Evolutionary conservation across 495 filamentous ascomycete genomes (phyloP).

Genomic region (Penicillium waksmanii): DNA sequence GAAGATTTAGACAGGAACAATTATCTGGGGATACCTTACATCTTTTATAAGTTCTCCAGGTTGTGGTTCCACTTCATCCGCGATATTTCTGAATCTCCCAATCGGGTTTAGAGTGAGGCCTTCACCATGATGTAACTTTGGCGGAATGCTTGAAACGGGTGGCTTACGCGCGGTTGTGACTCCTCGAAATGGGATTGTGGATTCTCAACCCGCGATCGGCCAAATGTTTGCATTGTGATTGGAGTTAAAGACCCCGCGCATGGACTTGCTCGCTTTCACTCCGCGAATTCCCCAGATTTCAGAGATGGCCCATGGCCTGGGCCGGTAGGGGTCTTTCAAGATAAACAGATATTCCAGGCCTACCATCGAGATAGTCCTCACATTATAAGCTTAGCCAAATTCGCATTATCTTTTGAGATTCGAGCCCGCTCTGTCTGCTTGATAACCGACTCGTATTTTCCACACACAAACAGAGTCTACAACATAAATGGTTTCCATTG

Average conservation of each 20-base stretch:
- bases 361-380: too few relatives aligned
- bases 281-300: slow-evolving; percentile 7
- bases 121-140: slow-evolving; percentile 18
- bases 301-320: not conserved
- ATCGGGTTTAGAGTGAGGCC: slow-evolving; percentile 9
- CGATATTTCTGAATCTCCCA: slow-evolving; percentile 3
- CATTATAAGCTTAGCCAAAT: too few relatives aligned
- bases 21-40: slow-evolving; percentile 2
- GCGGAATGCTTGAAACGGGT: slow-evolving; percentile 11
- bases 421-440: too few relatives aligned
- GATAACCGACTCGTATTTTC: too few relatives aligned
- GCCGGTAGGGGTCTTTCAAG: not conserved
- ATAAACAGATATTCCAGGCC: not conserved
- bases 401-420: too few relatives aligned
- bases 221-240: not conserved
- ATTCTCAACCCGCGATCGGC: slow-evolving; percentile 10
- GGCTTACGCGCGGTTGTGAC: slow-evolving; percentile 16
- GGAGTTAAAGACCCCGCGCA: not conserved
- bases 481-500: too few relatives aligned
- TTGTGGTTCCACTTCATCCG: slow-evolving; percentile 10
- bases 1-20: not conserved
- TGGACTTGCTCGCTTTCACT: slow-evolving; percentile 13
- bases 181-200: slow-evolving; percentile 7
- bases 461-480: too few relatives aligned
- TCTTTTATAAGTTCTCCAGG: slow-evolving; percentile 16